Percentiles rank a stretch among this genome's conserved stretches.
Evolutionary conservation across 2,329 filamentous ascomycete genomes (phyloP).

Genomic region (Sclerotinia subarctica): DNA sequence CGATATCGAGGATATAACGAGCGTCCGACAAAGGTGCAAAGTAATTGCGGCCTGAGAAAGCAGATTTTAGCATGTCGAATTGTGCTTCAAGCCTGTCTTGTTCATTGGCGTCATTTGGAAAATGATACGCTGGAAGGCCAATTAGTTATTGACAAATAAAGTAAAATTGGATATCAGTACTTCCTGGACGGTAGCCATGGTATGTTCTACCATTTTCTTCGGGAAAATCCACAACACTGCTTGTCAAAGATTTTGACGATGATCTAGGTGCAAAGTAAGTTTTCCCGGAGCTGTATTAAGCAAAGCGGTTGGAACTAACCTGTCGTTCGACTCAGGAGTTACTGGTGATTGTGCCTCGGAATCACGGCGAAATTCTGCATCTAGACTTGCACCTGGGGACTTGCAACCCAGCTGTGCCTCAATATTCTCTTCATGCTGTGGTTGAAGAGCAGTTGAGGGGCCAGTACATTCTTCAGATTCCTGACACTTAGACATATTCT

Average conservation of each 20-base stretch:
- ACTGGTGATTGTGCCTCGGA: neutral
- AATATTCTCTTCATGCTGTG: neutral
- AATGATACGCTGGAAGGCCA: constrained; percentile 30
- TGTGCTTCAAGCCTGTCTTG: constrained; percentile 49
- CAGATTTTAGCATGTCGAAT: constrained; percentile 45
- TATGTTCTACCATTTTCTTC: constrained; percentile 35
- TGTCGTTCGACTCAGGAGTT: constrained; percentile 6
- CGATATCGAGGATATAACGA: constrained; percentile 40
- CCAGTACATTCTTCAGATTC: neutral
- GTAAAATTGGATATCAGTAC: neutral
- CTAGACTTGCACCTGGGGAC: neutral
- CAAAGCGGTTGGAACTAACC: neutral
- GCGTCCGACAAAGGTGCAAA: constrained; percentile 44
- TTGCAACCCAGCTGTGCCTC: neutral
- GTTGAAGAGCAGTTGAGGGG: neutral
- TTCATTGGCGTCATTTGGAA: constrained; percentile 50
- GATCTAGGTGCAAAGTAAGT: neutral
- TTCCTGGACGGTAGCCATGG: constrained; percentile 22
- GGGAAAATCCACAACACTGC: constrained; percentile 29
- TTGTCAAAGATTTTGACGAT: constrained; percentile 25
- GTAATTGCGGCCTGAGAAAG: constrained; percentile 40
- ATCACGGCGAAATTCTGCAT: neutral
- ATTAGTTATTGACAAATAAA: neutral
- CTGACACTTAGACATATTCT: constrained; percentile 9
- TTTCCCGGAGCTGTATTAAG: neutral